Evolutionary conservation across 2,329 filamentous ascomycete species (phyloP), one percentile per base, ranked within the genome.

Genomic region (Diplocarpon mali): DNA sequence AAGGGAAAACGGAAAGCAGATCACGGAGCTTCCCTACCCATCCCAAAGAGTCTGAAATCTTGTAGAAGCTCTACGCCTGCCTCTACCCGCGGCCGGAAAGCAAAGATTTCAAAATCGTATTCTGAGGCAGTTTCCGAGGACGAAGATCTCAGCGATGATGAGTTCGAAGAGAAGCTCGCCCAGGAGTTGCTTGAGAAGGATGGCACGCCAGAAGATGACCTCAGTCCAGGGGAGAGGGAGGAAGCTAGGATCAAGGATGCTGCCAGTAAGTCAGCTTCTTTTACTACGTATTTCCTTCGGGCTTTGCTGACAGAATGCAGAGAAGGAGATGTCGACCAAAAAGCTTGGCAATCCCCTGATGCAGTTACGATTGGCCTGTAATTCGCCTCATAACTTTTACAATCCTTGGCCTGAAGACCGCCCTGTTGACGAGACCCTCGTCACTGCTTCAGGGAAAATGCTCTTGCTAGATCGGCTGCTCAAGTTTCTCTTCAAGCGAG

Each of bases 341-440:
- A 95, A 94, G 59, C 72, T 96, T 1, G 89, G 92, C 38, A 98
- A 98, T 54, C 85, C 88, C 0, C 67, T 96, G 15, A 87, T 95
- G 71, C 92, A 98, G 61, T 76, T 95, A 3, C 83, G 92, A 0
- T 74, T 95, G 0, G 87, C 86, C 10, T 96, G 92, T 64, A 95
- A 98, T 63, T 86, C 80, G 0, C 92, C 92, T 0, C 89, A 95
- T 64, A 94, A 95, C 60, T 96, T 98, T 62, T 96, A 94, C 65
- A 93, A 88, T 60, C 90, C 92, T 0, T 96, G 90, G 76, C 71
- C 75, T 0, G 69, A 73, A 1, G 72, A 74, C 5, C 62, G 73
- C 0, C 68, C 74, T 0, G 68, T 87, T 0, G 88, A 96, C 57
- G 84, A 93, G 59, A 82, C 75, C 1, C 75, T 98, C 5, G 76